Percentiles rank a stretch among this genome's conserved stretches.
Evolutionary conservation across 768 basidiomycete species (phyloP).

Genomic region (Lenzites betulinus): DNA sequence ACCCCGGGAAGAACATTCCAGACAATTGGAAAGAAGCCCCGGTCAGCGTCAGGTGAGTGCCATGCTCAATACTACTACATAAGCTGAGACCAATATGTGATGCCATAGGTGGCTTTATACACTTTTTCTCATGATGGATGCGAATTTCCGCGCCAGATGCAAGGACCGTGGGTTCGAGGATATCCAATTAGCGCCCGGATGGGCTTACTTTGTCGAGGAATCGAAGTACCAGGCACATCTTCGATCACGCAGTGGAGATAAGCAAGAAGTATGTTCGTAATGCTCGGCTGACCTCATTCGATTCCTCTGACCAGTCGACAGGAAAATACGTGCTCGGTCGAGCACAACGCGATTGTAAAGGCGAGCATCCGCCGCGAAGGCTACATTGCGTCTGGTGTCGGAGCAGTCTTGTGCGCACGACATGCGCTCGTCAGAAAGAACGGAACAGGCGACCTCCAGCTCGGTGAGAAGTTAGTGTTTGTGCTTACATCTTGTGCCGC

Average conservation of each 20-base stretch:
- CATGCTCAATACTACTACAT: background rate
- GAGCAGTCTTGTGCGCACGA: slow-evolving; percentile 22
- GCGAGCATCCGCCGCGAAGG: slow-evolving; percentile 2
- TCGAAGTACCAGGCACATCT: slow-evolving; percentile 14
- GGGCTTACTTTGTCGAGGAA: slow-evolving; percentile 31
- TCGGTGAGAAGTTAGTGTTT: slow-evolving; percentile 31
- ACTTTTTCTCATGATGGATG: slow-evolving; percentile 31
- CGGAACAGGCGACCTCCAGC: slow-evolving; percentile 29
- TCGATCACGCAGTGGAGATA: no score
- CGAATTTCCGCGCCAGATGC: slow-evolving; percentile 30
- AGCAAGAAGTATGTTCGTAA: background rate
- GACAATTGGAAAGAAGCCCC: slow-evolving; percentile 21
- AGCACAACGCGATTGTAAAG: slow-evolving; percentile 20
- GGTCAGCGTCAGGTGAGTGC: background rate
- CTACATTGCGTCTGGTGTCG: slow-evolving; percentile 22
- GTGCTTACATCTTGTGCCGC: background rate
- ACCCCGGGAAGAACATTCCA: slow-evolving; percentile 24
- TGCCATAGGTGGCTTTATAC: slow-evolving; percentile 31
- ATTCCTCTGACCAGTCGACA: background rate
- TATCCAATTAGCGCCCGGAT: slow-evolving; percentile 19
- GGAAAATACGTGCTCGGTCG: background rate
- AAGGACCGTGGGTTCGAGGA: slow-evolving; percentile 14
- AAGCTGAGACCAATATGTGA: background rate
- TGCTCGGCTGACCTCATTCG: background rate
- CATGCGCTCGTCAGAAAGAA: slow-evolving; percentile 24